Evolutionary conservation across 495 filamentous ascomycete species (phyloP).

Genomic region (Pyrenopolyporus hunteri): DNA sequence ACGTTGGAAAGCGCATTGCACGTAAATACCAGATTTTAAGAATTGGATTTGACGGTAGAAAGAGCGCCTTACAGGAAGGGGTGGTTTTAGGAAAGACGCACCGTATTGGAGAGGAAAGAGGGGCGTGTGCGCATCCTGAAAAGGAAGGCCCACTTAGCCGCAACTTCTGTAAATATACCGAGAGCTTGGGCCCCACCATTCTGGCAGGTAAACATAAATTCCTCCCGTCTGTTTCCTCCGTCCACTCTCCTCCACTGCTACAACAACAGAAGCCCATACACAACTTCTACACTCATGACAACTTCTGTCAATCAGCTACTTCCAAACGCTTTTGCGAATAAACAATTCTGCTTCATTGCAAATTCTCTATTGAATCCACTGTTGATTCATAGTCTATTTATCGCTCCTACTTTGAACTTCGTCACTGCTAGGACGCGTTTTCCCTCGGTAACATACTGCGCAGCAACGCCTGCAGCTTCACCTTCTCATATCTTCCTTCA

Average conservation of each 20-base stretch:
- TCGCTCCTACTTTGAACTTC: slow-evolving; percentile 16
- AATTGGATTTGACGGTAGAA: too few species aligned
- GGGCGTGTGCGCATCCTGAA: too few species aligned
- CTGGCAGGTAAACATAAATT: slow-evolving; percentile 14
- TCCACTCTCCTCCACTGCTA: neutral
- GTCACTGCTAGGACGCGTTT: slow-evolving; percentile 30
- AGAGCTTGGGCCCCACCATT: slow-evolving; percentile 8
- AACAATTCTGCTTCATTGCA: slow-evolving; percentile 28
- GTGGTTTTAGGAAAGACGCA: too few species aligned
- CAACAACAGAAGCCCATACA: neutral
- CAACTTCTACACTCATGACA: slow-evolving; percentile 6
- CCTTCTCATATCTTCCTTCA: neutral
- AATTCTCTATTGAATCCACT: slow-evolving; percentile 6
- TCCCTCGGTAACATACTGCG: slow-evolving; percentile 9
- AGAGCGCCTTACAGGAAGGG: too few species aligned
- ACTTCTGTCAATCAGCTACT: slow-evolving; percentile 23
- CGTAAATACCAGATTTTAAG: too few species aligned
- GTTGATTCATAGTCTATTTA: slow-evolving; percentile 2
- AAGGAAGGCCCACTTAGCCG: slow-evolving; percentile 7
- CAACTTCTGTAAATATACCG: neutral
- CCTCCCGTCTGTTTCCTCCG: neutral
- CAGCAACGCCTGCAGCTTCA: slow-evolving; percentile 13
- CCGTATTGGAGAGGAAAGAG: too few species aligned
- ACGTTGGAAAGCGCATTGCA: too few species aligned
- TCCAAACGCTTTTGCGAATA: slow-evolving; percentile 21